Evolutionary conservation across 495 filamentous ascomycete genomes (phyloP), one percentile per base, ranked within the genome.

Genomic region (Daldinia grandis): DNA sequence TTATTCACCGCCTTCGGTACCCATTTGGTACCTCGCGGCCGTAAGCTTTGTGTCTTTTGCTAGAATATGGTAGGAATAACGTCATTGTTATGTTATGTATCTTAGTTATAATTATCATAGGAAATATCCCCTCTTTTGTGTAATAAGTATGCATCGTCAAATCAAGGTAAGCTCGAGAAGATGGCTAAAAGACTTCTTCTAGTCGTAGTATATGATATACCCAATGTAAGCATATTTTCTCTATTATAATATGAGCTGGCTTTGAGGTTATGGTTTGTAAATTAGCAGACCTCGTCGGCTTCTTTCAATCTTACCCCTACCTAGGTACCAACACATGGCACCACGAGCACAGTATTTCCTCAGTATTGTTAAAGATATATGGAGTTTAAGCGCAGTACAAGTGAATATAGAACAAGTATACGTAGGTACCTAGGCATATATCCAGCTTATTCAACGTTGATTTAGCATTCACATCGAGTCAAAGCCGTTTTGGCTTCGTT

Each of bases 1-100:
- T 10, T 37, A 56, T 42, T 65, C 62, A 61, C 68, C 57, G 62
- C 62, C 55, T 61, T 51, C 58, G 37, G 33, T 55, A 30, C 38
- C 51, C 17, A 60, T 54, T 42, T 17, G 21, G 59, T 50, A n/a
- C 40, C 27, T 62, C 19, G 50, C 21, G 30, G 30, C 15, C 49
- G 47, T 35, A 27, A 42, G n/a, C 38, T 25, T 28, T 40, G 38
- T 40, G 38, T 40, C 38, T 40, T 40, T 40, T 40, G 7, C n/a
- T 40, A 40, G 38, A 40, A 17, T 0, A 17, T 5, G n/a, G n/a
- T 40, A 17, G 6, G 38, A 17, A 40, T 8, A 40, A 17, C 38
- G 38, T 40, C 38, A 40, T 40, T 40, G 38, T 40, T 40, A 40
- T 40, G 38, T 40, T 40, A 40, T 40, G 17, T n/a, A 8, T 17